Evolutionary conservation across 1,284 basidiomycete species (phyloP), one percentile per base, ranked within the genome.

Genomic region (Grifola frondosa): DNA sequence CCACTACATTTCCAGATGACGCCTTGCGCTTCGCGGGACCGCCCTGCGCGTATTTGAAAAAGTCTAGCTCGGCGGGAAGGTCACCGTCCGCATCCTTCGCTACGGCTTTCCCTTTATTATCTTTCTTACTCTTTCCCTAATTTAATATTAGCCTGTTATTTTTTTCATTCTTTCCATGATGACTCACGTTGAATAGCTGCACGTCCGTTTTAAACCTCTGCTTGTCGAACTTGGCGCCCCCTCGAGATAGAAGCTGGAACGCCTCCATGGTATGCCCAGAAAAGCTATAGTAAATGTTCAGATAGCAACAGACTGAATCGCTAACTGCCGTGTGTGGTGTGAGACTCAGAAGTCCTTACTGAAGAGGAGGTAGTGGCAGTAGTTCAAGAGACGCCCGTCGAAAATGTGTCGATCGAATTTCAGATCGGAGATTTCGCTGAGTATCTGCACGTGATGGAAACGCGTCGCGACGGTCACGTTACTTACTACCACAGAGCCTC

Each of bases 21-120:
- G 48, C 46, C 50, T 66, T 66, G 28, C 65, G 57, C 50, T 87
- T 85, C 29, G 57, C 64, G 19, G 63, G 57, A n/a, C 67, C 72
- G 31, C 71, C 74, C 50, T 80, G 71, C 1, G 84, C 81, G 53
- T 91, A 91, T 53, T 88, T 91, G 69, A 95, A 96, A 65, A 94
- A 94, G 63, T 97, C 89, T 4, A 96, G 74, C 50, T 88, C 88
- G 2, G 73, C 57, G 0, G 93, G 93, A 15, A 95, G 75, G 53
- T 75, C 76, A 20, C 67, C 74, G 24, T 67, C 61, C 17, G 58
- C 54, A 1, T 48, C 45, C 46, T 59, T 51, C 19, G 50, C 40
- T 6, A 50, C 51, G 10, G 41, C 52, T 39, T 61, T 64, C 15
- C 52, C 48, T 45, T 59, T 58, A 22, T 49, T 47, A 1, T 49